These are phyloP conservation scores for Hamamelis virginiana DNA, from an alignment of 164 flowering plant genomes.

Conservation along the genomic window DNA sequence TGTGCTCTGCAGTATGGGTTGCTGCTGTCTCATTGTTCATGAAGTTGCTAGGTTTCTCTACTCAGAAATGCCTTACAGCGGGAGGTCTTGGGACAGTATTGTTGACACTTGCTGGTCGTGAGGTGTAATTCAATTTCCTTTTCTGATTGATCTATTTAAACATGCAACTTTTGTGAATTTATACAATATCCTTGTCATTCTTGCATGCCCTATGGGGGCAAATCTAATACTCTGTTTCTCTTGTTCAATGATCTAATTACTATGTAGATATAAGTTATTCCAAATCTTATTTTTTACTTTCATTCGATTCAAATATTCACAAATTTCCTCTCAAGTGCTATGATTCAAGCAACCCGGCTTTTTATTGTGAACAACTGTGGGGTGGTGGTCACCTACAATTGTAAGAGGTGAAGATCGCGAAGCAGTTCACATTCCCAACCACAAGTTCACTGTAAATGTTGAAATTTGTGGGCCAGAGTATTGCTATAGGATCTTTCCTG, in stretches of 20 bases:
- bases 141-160: background rate
- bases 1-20: too few relatives aligned
- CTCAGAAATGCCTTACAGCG: slow-evolving; percentile 97
- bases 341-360: slow-evolving; percentile 95
- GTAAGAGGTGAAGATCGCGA: slow-evolving; percentile 95
- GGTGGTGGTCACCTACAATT: slow-evolving; percentile 99
- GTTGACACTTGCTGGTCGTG: too few relatives aligned
- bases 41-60: too few relatives aligned
- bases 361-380: slow-evolving; percentile 90
- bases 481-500: background rate
- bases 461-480: slow-evolving; percentile 27
- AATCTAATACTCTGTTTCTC: too few relatives aligned
- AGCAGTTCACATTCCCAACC: slow-evolving; percentile 94
- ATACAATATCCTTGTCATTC: too few relatives aligned
- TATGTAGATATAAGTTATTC: background rate
- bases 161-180: background rate
- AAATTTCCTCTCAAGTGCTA: slow-evolving; percentile 91
- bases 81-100: slow-evolving; percentile 99
- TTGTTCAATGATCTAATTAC: background rate
- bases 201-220: background rate
- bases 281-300: background rate
- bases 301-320: slow-evolving; percentile 69
- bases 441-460: slow-evolving; percentile 87
- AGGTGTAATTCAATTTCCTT: too few relatives aligned
- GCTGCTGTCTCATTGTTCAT: too few relatives aligned